These are phyloP conservation scores for Ogataea hybrid DNA, from an alignment of 1,139 yeast genomes.

Conservation along the genomic window DNA sequence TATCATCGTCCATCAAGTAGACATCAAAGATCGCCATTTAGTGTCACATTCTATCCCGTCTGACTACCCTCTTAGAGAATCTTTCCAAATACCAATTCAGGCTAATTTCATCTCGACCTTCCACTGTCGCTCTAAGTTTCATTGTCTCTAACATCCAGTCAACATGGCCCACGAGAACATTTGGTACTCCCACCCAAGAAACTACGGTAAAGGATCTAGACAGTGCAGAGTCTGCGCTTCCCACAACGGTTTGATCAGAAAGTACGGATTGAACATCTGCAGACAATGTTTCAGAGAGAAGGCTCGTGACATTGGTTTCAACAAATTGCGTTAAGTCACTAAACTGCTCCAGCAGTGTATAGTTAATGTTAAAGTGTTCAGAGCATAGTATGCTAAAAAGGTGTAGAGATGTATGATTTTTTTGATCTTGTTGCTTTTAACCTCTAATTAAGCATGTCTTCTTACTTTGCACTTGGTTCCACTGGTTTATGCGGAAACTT, in stretches of 20 bases:
- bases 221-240: conserved; percentile 99
- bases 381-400: too few species aligned
- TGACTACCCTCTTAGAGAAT: neutral
- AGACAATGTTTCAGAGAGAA: conserved; percentile 99
- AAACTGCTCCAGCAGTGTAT: neutral
- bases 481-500: too few species aligned
- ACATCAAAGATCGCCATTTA: neutral
- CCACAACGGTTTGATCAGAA: conserved; percentile 99
- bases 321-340: conserved; percentile 85
- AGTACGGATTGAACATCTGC: conserved; percentile 99
- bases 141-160: conserved; percentile 26
- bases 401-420: too few species aligned
- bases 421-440: too few species aligned
- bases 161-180: conserved; percentile 99
- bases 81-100: neutral
- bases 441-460: too few species aligned
- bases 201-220: conserved; percentile 99
- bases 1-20: neutral
- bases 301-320: conserved; percentile 98
- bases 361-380: too few species aligned
- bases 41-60: neutral
- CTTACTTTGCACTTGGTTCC: too few species aligned
- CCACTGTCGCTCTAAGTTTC: neutral
- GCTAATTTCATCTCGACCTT: neutral
- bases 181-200: conserved; percentile 99